Conservation (phyloP, 805 yeast genomes). For the Candida silvicultrix region DNA sequence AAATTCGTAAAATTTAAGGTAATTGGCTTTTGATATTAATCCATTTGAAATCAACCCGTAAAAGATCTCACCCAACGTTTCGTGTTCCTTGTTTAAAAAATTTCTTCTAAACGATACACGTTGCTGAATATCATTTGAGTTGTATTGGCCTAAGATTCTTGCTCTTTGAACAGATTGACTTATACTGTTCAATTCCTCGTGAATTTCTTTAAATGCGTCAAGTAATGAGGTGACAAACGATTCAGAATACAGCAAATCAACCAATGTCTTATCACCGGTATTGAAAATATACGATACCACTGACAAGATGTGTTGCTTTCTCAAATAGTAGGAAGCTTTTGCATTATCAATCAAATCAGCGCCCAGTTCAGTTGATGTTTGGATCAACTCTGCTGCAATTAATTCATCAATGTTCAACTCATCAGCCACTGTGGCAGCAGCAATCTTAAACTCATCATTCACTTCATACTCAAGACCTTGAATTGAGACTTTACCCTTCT, state of each 20-base stretch:
- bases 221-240: conserved; percentile 38
- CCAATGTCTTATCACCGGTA: conserved; percentile 20
- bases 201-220: conserved; percentile 51
- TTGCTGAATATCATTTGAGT: conserved; percentile 38
- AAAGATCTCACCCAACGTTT: conserved; percentile 59
- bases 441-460: conserved; percentile 58
- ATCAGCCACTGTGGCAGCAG: conserved; percentile 52
- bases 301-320: conserved; percentile 71
- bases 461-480: conserved; percentile 53
- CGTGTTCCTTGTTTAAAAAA: conserved; percentile 62
- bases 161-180: conserved; percentile 46
- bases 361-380: conserved; percentile 40
- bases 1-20: conserved; percentile 36
- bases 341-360: conserved; percentile 53
- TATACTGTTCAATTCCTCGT: conserved; percentile 46
- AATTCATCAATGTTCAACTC: conserved; percentile 74
- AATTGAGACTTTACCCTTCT: conserved; percentile 40
- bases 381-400: conserved; percentile 63
- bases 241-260: conserved; percentile 14
- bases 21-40: conserved; percentile 27
- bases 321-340: conserved; percentile 55
- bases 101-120: conserved; percentile 53
- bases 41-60: conserved; percentile 41
- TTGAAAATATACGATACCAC: conserved; percentile 40
- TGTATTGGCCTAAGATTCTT: conserved; percentile 45